Evolutionary conservation across 2,329 filamentous ascomycete genomes (phyloP), one percentile per base, ranked within the genome.

Genomic region (Pseudocercospora macadamiae): DNA sequence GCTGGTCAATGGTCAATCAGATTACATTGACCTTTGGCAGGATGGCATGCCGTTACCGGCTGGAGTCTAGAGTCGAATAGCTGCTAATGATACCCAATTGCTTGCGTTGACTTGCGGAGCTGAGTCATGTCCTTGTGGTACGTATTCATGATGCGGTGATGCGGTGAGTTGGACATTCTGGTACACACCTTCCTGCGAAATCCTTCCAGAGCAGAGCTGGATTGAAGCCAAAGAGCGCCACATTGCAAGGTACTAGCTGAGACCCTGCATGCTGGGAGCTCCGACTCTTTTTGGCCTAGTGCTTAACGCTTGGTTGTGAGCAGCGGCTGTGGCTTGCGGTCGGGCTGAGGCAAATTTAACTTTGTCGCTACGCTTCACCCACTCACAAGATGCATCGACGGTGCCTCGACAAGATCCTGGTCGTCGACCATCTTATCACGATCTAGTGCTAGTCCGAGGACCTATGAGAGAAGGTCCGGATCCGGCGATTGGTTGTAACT

Each of bases 1-100:
- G 26, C 51, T 80, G 32, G 47, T 79, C 4, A 66, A 74, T 9
- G 77, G 76, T 0, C 56, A 68, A 10, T 70, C 64, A 65, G 72
- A 61, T 68, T 76, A 67, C 26, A 55, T 65, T 21, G 68, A 70
- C 36, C 36, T 39, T 10, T 39, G 36, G 36, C 36, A 39, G 36
- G 36, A 39, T 39, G 36, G 36, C 36, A 39, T 39, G 36, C 36
- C 36, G 5, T 39, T 39, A 19, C 36, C 36, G 16, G 19, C n/a
- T 14, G 34, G 34, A 18, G 34, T 37, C 19, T 37, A 37, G 34
- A 3, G 19, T 37, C 4, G 34, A 14, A 37, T 37, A 37, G 34
- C 34, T 39, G 8, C 14, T n/a, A 16, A 39, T 39, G 16, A 16
- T 18, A 18, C 36, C 8, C 3, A n/a, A 39, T 18, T 39, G n/a